phyloP scores from a whole-genome alignment of 306 rosid species.

The Cicer pinnatifidum region DNA sequence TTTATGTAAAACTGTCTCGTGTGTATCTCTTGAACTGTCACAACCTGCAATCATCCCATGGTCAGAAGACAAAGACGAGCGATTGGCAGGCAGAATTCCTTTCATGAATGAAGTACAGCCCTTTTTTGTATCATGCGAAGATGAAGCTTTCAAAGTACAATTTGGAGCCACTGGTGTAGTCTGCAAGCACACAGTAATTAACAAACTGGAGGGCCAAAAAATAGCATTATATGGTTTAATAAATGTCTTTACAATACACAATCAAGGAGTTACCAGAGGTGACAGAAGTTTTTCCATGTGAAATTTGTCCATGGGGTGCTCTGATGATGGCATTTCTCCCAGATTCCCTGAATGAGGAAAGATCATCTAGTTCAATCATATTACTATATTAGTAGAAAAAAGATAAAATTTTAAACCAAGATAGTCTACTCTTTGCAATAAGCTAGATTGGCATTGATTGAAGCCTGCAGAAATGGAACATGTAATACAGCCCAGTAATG shows the following conservation, averaged over 20 bases:
- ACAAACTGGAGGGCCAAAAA: conserved; percentile 41
- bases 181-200: conserved; percentile 58
- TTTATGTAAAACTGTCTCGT: conserved; percentile 45
- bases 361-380: conserved; percentile 36
- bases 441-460: conserved; percentile 42
- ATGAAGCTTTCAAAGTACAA: conserved; percentile 47
- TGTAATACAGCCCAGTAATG: background rate
- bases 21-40: conserved; percentile 48
- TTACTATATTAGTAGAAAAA: conserved; percentile 37
- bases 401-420: conserved; percentile 3
- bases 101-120: conserved; percentile 50
- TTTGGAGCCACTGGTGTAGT: conserved; percentile 48
- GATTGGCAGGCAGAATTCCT: conserved; percentile 81
- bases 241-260: conserved; percentile 25
- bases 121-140: conserved; percentile 47
- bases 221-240: conserved; percentile 33
- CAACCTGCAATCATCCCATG: conserved; percentile 49
- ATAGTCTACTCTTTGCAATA: conserved; percentile 36
- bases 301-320: conserved; percentile 46
- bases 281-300: conserved; percentile 48
- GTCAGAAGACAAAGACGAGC: conserved; percentile 66
- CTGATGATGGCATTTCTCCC: conserved; percentile 50
- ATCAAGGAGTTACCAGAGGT: conserved; percentile 53
- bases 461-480: conserved; percentile 36
- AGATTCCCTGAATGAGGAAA: conserved; percentile 50